These are phyloP conservation scores for Exophiala sideris DNA, from an alignment of 2,329 filamentous ascomycete species.

Conservation along the genomic window DNA sequence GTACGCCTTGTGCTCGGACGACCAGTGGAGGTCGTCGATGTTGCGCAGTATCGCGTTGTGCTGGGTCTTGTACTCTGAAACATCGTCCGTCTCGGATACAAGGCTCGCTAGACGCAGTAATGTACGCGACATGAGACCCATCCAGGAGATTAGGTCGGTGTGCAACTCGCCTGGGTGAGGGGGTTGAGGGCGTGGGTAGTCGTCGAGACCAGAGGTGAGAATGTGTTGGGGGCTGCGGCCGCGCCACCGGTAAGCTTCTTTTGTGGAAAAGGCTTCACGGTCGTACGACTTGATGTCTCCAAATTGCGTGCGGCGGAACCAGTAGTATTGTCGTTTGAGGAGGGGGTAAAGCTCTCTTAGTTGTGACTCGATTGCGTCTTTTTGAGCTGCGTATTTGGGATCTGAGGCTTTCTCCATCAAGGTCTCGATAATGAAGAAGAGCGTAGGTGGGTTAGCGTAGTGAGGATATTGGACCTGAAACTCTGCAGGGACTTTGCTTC, in stretches of 20 bases:
- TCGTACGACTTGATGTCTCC: conserved; percentile 92
- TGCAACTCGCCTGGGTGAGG: conserved; percentile 95
- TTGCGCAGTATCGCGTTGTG: conserved; percentile 78
- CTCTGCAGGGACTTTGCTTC: conserved; percentile 88
- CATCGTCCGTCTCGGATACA: conserved; percentile 74
- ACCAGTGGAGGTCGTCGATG: conserved; percentile 92
- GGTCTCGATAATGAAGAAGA: conserved; percentile 82
- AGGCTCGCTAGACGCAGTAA: conserved; percentile 74
- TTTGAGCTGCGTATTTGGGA: conserved; percentile 24
- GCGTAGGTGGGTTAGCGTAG: conserved; percentile 92
- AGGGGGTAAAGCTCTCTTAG: conserved; percentile 78
- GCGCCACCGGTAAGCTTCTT: conserved; percentile 92
- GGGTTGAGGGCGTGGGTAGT: conserved; percentile 90
- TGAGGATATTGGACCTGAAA: conserved; percentile 96
- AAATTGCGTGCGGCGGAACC: conserved; percentile 89
- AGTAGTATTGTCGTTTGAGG: conserved; percentile 83
- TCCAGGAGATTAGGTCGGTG: conserved; percentile 91
- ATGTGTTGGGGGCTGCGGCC: conserved; percentile 84
- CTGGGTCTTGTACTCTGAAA: conserved; percentile 65
- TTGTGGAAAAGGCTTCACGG: conserved; percentile 79
- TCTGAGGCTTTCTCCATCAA: conserved; percentile 72
- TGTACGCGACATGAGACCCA: conserved; percentile 92
- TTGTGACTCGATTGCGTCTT: conserved; percentile 28
- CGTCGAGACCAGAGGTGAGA: conserved; percentile 88
- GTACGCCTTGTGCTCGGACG: conserved; percentile 72